Evolutionary conservation across 2,329 filamentous ascomycete genomes (phyloP), one percentile per base, ranked within the genome.

Genomic region (Diaporthe australafricana): DNA sequence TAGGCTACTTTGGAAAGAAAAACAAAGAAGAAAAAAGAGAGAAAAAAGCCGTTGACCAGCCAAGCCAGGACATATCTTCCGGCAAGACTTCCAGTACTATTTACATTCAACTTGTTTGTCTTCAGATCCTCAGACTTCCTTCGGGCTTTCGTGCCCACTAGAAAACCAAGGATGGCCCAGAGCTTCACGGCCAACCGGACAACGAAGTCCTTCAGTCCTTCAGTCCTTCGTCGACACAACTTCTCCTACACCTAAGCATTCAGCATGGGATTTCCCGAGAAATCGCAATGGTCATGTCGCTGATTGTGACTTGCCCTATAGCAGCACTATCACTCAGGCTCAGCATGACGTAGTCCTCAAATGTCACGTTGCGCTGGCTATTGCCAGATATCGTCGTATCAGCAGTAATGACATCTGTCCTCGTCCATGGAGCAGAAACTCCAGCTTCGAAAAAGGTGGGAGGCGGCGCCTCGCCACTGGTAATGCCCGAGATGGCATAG

Each of bases 131-230:
- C 48, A 50, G 30, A 66, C 30, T 16, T 66, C 20, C 11, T 25
- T 27, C 20, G 17, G 22, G n/a, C 40, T 35, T 45, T 47, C 40
- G 14, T 47, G 57, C 27, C 17, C 40, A 3, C 14, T 35, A 35
- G 3, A 63, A 25, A 65, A 40, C 22, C 22, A 65, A 50, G 60
- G 5, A 38, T 65, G 45, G 9, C 50, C 17, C 60, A 65, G 45
- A 65, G 45, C 60, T 50, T 65, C 60, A 65, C 27, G 1, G 60
- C 27, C 60, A 65, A 50, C 45, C 60, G 25, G 30, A 22, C 30
- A 65, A 47, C 27, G n/a, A n/a, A n/a, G n/a, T n/a, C n/a, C n/a
- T n/a, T 11, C 25, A 65, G 27, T 65, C 60, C 16, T 52, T 65
- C 27, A 27, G 27, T 50, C 17, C 42, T 35, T 38, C 60, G 27